Base-by-base conservation (phyloP, 148 eudicot genomes). In the Amaranthus cruentus region DNA sequence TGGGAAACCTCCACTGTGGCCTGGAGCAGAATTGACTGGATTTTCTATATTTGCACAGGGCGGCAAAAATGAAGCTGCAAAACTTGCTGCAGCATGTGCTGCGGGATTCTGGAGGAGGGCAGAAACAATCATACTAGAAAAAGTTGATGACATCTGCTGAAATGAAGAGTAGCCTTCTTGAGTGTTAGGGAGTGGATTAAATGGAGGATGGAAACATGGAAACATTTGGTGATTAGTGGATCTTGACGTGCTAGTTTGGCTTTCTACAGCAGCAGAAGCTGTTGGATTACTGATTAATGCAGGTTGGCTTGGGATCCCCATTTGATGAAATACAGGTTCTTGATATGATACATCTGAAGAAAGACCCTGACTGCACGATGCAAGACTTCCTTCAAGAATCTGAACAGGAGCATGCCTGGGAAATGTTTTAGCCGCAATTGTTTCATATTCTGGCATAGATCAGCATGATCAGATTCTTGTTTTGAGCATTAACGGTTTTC, bases 61-160 rank as follows among this genome's bases (percentile, higher is more conserved):
- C 96, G 92, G 96, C 96, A 91, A 91, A 77, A 82, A 87, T 69
- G 89, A 73, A 79, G 98, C 91, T 61, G 93, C 91, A 84, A 83
- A 88, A 83, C 79, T 94, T 57, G 98, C 97, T 66, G 98, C 97
- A 68, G 97, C 93, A 86, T 89, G 89, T 55, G 93, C 93, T 70
- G 96, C 91, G 6, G 98, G 97, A 81, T 94, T 94, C 80, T 88
- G 96, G 54, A 88, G 84, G 65, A 94, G 83, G 79, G 87, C 75
- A 77, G 98, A 89, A 69, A 88, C 82, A 73, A 94, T 76, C 57
- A 91, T 88, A 72, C 90, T 87, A 62, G 98, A 87, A 80, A 95
- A 87, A 7, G 88, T 76, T 6, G 97, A 81, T 53, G 98, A 86
- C 81, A 78, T 77, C 49, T 89, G 91, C 55, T 84, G 83, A 79